Evolutionary conservation across 1,284 basidiomycete species (phyloP), one percentile per base, ranked within the genome.

Genomic region (Pyrrhoderma noxium): DNA sequence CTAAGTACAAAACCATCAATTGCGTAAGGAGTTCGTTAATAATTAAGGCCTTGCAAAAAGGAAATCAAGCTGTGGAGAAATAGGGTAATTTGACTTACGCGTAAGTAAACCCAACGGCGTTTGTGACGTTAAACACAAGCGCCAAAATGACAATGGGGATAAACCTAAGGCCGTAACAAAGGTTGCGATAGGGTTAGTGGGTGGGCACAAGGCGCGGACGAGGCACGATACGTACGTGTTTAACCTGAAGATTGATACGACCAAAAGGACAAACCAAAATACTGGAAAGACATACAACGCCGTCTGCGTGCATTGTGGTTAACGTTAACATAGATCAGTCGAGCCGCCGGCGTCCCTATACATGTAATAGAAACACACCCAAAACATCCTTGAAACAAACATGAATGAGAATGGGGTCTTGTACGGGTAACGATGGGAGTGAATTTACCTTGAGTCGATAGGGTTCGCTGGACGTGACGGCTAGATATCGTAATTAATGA

Each of bases 61-160:
- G 19, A 21, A 9, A 19, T 22, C 13, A 25, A 21, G 23, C 21
- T 13, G 2, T 4, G 5, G 47, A 35, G 11, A 8, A 31, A 31
- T 31, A 31, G 27, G 19, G 34, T 14, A 48, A 22, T 11, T 16
- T 39, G 22, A 73, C 84, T 62, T 65, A 87, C 84, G 86, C 92
- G 63, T 89, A 94, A 56, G 91, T 94, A 70, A 94, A 95, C 7
- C 93, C 93, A 52, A 96, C 73, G 19, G 85, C 87, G 60, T 96
- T 96, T 31, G 90, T 93, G 50, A 93, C 64, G 66, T 94, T 94
- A 77, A 95, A 94, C 35, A 94, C 85, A 48, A 94, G 74, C 3
- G 92, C 92, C 37, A 95, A 80, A 43, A 85, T 65, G 47, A 94
- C 89, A 58, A 94, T 93, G 13, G 92, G 92, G 53, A 93, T 73